Evolutionary conservation across 2,329 filamentous ascomycete genomes (phyloP).

Genomic region (Sporothrix phasma): DNA sequence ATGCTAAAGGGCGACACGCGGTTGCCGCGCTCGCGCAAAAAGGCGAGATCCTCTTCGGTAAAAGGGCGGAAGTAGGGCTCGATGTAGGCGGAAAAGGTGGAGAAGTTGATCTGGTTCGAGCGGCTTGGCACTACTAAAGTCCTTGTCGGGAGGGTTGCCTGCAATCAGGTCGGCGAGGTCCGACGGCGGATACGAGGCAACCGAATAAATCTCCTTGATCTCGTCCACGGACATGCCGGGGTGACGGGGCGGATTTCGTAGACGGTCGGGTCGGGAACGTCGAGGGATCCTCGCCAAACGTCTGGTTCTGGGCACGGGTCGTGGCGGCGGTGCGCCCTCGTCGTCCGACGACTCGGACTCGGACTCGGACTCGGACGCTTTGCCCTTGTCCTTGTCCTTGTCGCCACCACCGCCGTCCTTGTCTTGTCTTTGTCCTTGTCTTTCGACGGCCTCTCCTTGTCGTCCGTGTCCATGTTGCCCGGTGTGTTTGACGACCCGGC

Average conservation of each 20-base stretch:
- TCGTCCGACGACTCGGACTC: slow-evolving; percentile 45
- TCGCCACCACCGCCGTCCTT: slow-evolving; percentile 24
- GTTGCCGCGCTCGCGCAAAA: slow-evolving; percentile 82
- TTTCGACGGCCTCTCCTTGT: slow-evolving; percentile 33
- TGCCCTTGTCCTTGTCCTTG: slow-evolving; percentile 50
- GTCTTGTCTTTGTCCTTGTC: slow-evolving; percentile 44
- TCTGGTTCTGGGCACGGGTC: slow-evolving; percentile 65
- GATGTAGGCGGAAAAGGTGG: slow-evolving; percentile 83
- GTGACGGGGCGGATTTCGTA: slow-evolving; percentile 77
- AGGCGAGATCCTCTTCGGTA: slow-evolving; percentile 88
- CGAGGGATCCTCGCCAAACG: slow-evolving; percentile 85
- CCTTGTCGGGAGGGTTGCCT: slow-evolving; percentile 81
- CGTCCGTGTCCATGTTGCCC: slow-evolving; percentile 47
- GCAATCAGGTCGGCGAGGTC: slow-evolving; percentile 79
- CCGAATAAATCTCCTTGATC: slow-evolving; percentile 78
- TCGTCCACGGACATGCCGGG: slow-evolving; percentile 75
- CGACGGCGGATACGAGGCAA: slow-evolving; percentile 69
- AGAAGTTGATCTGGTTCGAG: slow-evolving; percentile 88
- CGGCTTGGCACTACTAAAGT: slow-evolving; percentile 91
- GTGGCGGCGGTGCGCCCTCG: slow-evolving; percentile 49
- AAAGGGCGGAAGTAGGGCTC: slow-evolving; percentile 86
- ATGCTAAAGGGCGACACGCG: slow-evolving; percentile 74
- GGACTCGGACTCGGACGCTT: slow-evolving; percentile 31
- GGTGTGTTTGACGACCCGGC: background rate
- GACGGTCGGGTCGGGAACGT: slow-evolving; percentile 87